Conservation (phyloP, 2,329 filamentous ascomycete genomes). For the Curvularia sp. region DNA sequence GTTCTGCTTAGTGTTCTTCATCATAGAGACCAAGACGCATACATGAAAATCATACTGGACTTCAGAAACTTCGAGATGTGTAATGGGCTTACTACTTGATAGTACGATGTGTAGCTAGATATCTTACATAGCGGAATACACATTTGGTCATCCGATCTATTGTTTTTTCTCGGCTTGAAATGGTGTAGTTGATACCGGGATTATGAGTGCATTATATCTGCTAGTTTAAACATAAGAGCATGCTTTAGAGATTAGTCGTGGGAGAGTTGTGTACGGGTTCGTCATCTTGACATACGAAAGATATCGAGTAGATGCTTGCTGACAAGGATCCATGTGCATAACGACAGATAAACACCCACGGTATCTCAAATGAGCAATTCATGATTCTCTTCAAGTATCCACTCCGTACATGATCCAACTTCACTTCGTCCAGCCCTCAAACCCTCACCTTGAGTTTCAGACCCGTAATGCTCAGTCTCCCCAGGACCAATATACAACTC, state of each 20-base stretch:
- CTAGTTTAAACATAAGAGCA: too few species aligned
- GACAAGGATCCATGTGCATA: neutral
- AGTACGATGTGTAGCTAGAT: neutral
- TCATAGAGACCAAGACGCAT: neutral
- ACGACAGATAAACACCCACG: neutral
- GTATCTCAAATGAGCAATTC: neutral
- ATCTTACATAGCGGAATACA: neutral
- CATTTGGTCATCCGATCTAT: neutral
- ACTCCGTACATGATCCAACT: neutral
- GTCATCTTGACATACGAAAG: too few species aligned
- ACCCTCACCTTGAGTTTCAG: constrained; percentile 36
- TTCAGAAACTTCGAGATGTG: too few species aligned
- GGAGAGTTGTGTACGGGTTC: too few species aligned
- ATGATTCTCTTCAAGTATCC: neutral
- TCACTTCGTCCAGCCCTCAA: constrained; percentile 11
- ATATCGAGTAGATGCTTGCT: neutral
- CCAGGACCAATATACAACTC: constrained; percentile 38
- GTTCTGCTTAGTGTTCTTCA: neutral
- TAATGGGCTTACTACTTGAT: neutral
- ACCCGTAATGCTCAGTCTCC: constrained; percentile 43
- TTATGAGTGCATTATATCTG: too few species aligned
- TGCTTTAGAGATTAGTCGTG: too few species aligned
- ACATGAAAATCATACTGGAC: neutral
- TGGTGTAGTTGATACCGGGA: neutral
- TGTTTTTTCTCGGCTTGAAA: neutral